phyloP scores from a whole-genome alignment of 106 monocot genomes.

The Chionographis japonica region DNA sequence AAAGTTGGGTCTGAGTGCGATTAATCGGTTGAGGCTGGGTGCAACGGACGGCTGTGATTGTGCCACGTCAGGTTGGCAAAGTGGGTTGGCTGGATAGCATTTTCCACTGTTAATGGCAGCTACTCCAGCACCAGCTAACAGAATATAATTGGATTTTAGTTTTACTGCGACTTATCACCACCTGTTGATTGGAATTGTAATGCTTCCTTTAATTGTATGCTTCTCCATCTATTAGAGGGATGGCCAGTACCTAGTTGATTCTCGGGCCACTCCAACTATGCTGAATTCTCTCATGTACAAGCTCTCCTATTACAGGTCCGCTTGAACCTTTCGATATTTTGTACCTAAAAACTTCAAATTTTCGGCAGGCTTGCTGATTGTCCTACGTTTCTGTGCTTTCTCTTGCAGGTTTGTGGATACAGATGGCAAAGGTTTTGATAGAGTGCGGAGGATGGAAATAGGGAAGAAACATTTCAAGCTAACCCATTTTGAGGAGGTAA shows the following conservation, averaged over 20 bases:
- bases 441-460: conserved; percentile 95
- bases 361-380: neutral
- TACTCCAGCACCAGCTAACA: neutral
- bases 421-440: conserved; percentile 94
- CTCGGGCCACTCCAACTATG: conserved; percentile 94
- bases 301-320: conserved; percentile 93
- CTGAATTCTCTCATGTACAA: conserved; percentile 99
- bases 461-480: conserved; percentile 98
- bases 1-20: no score
- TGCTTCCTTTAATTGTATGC: neutral
- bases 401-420: conserved; percentile 81
- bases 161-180: no score
- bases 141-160: neutral
- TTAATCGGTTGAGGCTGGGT: no score
- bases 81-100: no score
- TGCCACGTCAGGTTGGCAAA: no score
- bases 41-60: no score
- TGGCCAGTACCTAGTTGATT: conserved; percentile 90
- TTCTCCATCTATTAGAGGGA: conserved; percentile 55
- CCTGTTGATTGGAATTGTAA: no score
- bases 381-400: neutral
- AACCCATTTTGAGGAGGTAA: conserved; percentile 96
- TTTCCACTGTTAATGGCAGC: neutral
- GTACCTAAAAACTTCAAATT: neutral
- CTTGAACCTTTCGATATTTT: neutral